Conservation (phyloP, 176 grass and related monocot species). For the Stipa capillata region DNA sequence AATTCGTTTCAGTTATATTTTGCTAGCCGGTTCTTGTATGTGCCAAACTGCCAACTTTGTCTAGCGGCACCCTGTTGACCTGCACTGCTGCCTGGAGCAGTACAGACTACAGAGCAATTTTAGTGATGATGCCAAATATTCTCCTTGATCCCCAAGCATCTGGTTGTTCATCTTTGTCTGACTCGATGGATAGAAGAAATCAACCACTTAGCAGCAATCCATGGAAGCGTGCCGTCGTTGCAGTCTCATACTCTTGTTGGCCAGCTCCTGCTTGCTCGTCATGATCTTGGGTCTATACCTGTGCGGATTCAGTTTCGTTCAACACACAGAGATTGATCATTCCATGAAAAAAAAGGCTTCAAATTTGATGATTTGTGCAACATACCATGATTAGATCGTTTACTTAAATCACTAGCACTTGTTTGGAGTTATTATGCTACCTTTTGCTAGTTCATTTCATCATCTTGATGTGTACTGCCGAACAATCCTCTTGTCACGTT, state of each 20-base stretch:
- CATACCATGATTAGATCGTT: not conserved
- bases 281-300: not conserved
- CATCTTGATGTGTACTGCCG: not conserved
- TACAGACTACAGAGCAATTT: conserved; percentile 8
- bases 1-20: conserved; percentile 5
- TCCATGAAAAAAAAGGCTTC: not conserved
- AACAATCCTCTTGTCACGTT: not conserved
- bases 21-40: not conserved
- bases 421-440: not conserved
- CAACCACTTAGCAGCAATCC: not conserved
- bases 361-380: not conserved
- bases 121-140: not conserved
- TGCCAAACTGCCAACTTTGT: not conserved
- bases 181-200: not conserved
- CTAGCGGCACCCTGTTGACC: not conserved
- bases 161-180: not conserved
- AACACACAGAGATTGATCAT: not conserved
- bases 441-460: not conserved
- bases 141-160: not conserved
- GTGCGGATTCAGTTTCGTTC: not conserved
- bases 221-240: not conserved
- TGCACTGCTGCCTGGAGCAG: not conserved
- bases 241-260: not conserved
- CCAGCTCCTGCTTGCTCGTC: not conserved
- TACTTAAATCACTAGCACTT: not conserved